Conservation (phyloP, 441 rosid species). For the Corymbia citriodora region DNA sequence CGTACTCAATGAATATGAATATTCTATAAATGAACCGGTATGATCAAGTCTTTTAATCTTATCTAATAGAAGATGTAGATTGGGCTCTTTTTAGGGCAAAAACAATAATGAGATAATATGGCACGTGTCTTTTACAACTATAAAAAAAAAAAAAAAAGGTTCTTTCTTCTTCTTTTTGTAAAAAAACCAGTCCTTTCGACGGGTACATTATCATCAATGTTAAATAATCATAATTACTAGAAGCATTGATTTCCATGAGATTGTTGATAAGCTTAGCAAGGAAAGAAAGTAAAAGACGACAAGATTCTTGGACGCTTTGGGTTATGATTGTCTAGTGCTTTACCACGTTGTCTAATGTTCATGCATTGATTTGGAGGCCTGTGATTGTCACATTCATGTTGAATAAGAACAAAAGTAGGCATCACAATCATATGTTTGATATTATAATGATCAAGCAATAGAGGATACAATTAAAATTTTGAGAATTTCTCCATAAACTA, state of each 20-base stretch:
- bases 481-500: background rate
- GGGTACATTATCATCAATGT: background rate
- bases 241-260: background rate
- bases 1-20: background rate
- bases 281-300: background rate
- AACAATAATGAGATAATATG: background rate
- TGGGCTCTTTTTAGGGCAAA: background rate
- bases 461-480: background rate
- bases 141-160: background rate
- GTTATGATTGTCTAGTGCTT: background rate
- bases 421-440: background rate
- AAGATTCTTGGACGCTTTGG: background rate
- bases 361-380: background rate
- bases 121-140: background rate
- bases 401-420: background rate
- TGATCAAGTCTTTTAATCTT: background rate
- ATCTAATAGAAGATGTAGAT: background rate
- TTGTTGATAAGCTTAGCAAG: background rate
- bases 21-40: background rate
- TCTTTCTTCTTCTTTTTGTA: too few species aligned
- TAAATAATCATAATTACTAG: background rate
- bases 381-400: background rate
- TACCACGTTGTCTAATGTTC: background rate
- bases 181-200: background rate
- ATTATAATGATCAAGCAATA: background rate